phyloP scores from a whole-genome alignment of 495 filamentous ascomycete species.

The Aspergillus homomorphus region DNA sequence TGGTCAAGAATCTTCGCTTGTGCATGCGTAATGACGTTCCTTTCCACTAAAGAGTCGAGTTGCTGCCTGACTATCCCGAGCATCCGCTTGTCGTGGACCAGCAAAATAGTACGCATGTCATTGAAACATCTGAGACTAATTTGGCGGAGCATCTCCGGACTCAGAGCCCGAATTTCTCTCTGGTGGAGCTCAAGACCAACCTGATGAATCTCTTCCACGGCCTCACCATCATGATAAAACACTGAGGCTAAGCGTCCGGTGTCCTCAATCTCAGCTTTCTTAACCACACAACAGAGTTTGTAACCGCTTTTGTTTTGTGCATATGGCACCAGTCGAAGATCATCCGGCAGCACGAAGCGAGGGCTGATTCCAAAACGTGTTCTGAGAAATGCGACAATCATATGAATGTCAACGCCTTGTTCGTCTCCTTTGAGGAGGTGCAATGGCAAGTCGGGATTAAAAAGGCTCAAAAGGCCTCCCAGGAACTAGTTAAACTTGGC shows the following conservation, averaged over 20 bases:
- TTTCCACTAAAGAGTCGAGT: conserved; percentile 24
- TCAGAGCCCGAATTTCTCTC: conserved; percentile 31
- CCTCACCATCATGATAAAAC: conserved; percentile 25
- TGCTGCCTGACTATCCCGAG: conserved; percentile 41
- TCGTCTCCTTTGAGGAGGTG: conserved; percentile 37
- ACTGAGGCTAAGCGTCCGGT: too few relatives aligned
- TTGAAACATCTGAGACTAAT: conserved; percentile 37
- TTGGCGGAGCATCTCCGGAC: conserved; percentile 28
- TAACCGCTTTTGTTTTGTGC: conserved; percentile 10
- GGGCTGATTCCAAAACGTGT: conserved; percentile 15
- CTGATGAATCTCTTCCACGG: conserved; percentile 38
- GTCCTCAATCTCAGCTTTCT: background rate
- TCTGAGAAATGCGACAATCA: conserved; percentile 19
- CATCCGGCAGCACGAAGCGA: conserved; percentile 17
- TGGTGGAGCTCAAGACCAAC: conserved; percentile 43
- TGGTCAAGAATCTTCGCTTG: conserved; percentile 27
- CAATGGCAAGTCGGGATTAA: conserved; percentile 26
- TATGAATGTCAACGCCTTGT: conserved; percentile 29
- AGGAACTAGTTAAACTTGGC: conserved; percentile 15
- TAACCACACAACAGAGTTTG: conserved; percentile 26
- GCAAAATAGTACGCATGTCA: too few relatives aligned
- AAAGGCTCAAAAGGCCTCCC: conserved; percentile 20
- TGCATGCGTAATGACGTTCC: conserved; percentile 21
- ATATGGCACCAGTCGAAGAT: conserved; percentile 21
- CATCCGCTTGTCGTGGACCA: too few relatives aligned